Percentiles rank a stretch among this genome's conserved stretches.
Evolutionary conservation across 305 asterid species (phyloP).

Genomic region (Caryopteris hybrid): DNA sequence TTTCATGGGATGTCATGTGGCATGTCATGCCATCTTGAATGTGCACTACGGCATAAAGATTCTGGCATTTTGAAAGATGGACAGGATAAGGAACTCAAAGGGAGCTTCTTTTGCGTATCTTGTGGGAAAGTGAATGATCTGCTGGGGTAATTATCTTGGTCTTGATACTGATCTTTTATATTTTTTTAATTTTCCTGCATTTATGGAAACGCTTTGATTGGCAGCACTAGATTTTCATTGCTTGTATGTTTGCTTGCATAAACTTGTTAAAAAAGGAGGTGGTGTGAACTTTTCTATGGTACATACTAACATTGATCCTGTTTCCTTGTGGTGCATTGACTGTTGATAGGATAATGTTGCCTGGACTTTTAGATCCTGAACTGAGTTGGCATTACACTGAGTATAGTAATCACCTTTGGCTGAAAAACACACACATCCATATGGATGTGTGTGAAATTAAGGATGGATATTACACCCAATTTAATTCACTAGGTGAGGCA

Average conservation of each 20-base stretch:
- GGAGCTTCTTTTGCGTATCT: constrained; percentile 73
- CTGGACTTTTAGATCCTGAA: background rate
- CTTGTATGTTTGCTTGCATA: background rate
- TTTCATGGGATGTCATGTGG: constrained; percentile 71
- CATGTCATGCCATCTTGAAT: constrained; percentile 93
- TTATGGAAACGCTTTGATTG: background rate
- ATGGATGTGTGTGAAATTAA: too few relatives aligned
- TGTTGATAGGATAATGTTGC: background rate
- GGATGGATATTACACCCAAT: too few relatives aligned
- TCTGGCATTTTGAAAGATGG: constrained; percentile 57
- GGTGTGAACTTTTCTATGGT: too few relatives aligned
- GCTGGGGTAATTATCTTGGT: constrained; percentile 51
- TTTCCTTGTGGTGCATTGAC: background rate
- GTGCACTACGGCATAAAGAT: constrained; percentile 61
- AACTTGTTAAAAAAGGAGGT: background rate
- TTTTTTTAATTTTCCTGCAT: background rate
- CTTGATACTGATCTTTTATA: constrained; percentile 4
- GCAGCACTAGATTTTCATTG: background rate
- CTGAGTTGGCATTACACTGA: too few relatives aligned
- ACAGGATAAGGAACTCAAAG: constrained; percentile 54
- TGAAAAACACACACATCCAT: too few relatives aligned
- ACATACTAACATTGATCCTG: background rate
- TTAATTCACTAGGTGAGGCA: too few relatives aligned
- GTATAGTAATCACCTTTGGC: too few relatives aligned
- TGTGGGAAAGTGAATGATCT: constrained; percentile 88